These are phyloP conservation scores for Ziziphus jujuba DNA, from an alignment of 306 rosid species.

Conservation along the genomic window DNA sequence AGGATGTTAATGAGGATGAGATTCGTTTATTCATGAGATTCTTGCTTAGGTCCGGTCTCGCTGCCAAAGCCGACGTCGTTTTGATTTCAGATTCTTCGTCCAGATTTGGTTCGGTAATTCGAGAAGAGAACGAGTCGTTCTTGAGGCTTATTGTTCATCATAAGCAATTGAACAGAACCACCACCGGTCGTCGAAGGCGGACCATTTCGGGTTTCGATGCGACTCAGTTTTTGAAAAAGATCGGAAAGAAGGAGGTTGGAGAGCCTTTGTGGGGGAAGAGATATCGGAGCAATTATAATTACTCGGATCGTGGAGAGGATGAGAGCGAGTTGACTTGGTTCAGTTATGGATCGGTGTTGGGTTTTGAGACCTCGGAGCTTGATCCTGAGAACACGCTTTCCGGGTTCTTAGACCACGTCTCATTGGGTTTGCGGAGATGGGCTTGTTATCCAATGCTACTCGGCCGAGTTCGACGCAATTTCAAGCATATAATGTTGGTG, in stretches of 20 bases:
- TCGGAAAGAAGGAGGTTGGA: constrained; percentile 23
- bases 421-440: constrained; percentile 74
- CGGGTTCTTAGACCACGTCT: constrained; percentile 64
- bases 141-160: constrained; percentile 34
- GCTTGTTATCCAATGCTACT: constrained; percentile 87
- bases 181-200: constrained; percentile 3
- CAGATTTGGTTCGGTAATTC: constrained; percentile 38
- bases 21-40: constrained; percentile 62
- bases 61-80: constrained; percentile 61
- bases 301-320: constrained; percentile 4
- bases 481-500: constrained; percentile 66
- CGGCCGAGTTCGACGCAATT: constrained; percentile 68
- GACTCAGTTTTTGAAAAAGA: constrained; percentile 33
- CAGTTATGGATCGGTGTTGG: constrained; percentile 77
- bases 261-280: constrained; percentile 28
- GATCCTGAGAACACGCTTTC: constrained; percentile 90
- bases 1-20: constrained; percentile 47
- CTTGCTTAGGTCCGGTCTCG: constrained; percentile 65
- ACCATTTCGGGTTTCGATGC: constrained; percentile 40
- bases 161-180: constrained; percentile 27
- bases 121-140: constrained; percentile 58
- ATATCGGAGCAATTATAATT: constrained; percentile 15
- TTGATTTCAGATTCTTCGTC: constrained; percentile 53
- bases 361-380: constrained; percentile 72
- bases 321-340: constrained; percentile 26